phyloP scores from a whole-genome alignment of 2,329 filamentous ascomycete genomes.

The Cordyceps javanica region DNA sequence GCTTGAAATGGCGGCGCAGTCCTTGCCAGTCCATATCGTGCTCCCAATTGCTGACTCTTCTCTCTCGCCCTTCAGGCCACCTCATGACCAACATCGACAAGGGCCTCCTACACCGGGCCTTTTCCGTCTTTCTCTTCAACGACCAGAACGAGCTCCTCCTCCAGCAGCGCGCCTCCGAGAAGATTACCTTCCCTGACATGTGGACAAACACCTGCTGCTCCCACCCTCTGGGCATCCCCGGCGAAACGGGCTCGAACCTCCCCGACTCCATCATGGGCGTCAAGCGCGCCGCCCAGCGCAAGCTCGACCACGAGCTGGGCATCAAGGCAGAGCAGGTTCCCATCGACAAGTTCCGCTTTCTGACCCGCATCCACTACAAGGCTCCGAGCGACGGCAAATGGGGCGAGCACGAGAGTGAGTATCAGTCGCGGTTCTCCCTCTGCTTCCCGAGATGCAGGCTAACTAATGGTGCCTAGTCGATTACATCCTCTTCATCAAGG shows the following conservation, averaged over 20 bases:
- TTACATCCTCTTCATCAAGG: slow-evolving; percentile 98
- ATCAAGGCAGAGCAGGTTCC: slow-evolving; percentile 87
- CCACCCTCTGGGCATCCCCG: slow-evolving; percentile 84
- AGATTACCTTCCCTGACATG: slow-evolving; percentile 98
- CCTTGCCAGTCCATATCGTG: too few species aligned
- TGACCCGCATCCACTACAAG: slow-evolving; percentile 97
- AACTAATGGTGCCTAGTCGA: slow-evolving; percentile 56
- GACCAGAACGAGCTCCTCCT: slow-evolving; percentile 86
- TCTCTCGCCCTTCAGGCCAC: slow-evolving; percentile 58
- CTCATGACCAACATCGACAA: slow-evolving; percentile 98
- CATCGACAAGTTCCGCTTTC: slow-evolving; percentile 83
- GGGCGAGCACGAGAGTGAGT: slow-evolving; percentile 96
- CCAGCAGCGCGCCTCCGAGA: slow-evolving; percentile 91
- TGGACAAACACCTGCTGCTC: slow-evolving; percentile 99
- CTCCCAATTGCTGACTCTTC: background rate
- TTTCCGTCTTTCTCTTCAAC: slow-evolving; percentile 97
- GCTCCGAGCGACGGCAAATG: slow-evolving; percentile 95
- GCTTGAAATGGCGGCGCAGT: background rate
- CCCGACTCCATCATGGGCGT: slow-evolving; percentile 76
- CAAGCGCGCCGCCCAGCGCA: slow-evolving; percentile 86
- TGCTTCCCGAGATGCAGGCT: background rate
- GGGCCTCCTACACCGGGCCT: slow-evolving; percentile 91
- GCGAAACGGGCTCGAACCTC: slow-evolving; percentile 81
- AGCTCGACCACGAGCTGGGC: slow-evolving; percentile 90
- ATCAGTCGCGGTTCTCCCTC: background rate